Percentiles rank a stretch among this genome's conserved stretches.
Evolutionary conservation across 2,329 filamentous ascomycete species (phyloP).

Genomic region (Ophiosphaerella narmari): DNA sequence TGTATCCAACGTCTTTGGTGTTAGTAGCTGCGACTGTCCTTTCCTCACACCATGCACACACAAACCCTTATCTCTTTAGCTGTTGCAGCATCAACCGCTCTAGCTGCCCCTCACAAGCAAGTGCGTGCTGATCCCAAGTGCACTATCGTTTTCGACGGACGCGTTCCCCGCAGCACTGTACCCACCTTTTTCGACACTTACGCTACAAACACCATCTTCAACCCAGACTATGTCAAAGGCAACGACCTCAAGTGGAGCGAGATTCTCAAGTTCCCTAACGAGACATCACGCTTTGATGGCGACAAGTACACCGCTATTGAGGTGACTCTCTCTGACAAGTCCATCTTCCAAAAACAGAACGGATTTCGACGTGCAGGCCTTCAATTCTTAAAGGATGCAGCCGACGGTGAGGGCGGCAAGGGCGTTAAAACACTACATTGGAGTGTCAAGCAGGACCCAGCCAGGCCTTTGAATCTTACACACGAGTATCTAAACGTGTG

Average conservation of each 20-base stretch:
- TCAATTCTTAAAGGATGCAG: conserved; percentile 56
- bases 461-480: conserved; percentile 60
- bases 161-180: conserved; percentile 30
- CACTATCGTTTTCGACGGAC: conserved; percentile 46
- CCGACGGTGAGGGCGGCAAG: conserved; percentile 57
- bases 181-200: conserved; percentile 40
- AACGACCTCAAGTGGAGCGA: conserved; percentile 58
- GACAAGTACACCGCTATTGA: conserved; percentile 53
- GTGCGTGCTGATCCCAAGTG: conserved; percentile 31
- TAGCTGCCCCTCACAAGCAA: conserved; percentile 28
- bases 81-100: conserved; percentile 25
- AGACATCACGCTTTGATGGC: conserved; percentile 54
- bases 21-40: not conserved
- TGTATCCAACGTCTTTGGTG: not conserved
- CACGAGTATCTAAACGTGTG: conserved; percentile 62
- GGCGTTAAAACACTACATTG: conserved; percentile 67
- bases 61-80: conserved; percentile 23
- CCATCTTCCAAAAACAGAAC: conserved; percentile 63
- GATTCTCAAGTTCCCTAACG: conserved; percentile 55
- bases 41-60: conserved; percentile 27
- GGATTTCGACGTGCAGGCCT: conserved; percentile 67
- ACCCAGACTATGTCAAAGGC: conserved; percentile 59
- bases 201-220: conserved; percentile 51
- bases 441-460: conserved; percentile 59
- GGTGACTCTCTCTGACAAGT: conserved; percentile 62